phyloP scores from a whole-genome alignment of 768 basidiomycete genomes.

The Hypholoma fasciculare region DNA sequence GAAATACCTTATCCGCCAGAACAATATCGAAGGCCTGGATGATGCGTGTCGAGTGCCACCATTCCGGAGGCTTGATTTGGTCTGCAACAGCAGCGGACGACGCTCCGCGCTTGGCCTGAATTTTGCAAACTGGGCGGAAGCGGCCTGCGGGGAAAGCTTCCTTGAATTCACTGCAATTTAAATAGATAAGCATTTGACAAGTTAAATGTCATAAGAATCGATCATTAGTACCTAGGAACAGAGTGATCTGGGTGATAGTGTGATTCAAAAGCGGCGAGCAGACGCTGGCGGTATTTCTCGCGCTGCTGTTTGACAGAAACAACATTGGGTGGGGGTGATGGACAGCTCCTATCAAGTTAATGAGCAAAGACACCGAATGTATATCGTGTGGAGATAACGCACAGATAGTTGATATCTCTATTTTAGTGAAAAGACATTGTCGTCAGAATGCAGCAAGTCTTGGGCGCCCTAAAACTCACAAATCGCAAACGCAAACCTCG shows the following conservation, averaged over 20 bases:
- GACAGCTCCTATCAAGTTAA: conserved; percentile 56
- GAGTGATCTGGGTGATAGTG: conserved; percentile 91
- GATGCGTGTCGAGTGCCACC: conserved; percentile 93
- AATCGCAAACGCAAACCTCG: conserved; percentile 86
- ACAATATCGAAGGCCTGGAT: conserved; percentile 90
- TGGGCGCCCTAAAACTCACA: conserved; percentile 47
- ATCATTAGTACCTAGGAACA: conserved; percentile 57
- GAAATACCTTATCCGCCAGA: conserved; percentile 74
- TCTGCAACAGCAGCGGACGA: conserved; percentile 84
- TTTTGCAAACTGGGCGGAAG: conserved; percentile 89
- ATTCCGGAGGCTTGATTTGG: conserved; percentile 85
- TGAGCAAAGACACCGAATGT: conserved; percentile 8
- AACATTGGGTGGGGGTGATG: conserved; percentile 72
- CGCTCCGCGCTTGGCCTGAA: conserved; percentile 80
- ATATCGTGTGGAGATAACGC: conserved; percentile 22
- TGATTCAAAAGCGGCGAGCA: conserved; percentile 78
- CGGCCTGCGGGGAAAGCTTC: conserved; percentile 92
- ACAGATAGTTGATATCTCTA: conserved; percentile 84
- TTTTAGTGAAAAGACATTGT: not conserved
- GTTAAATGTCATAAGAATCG: conserved; percentile 2
- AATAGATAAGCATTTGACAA: not conserved
- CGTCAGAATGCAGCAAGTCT: not conserved
- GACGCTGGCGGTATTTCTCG: conserved; percentile 73
- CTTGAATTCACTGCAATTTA: conserved; percentile 74
- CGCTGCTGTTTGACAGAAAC: conserved; percentile 80